Base-by-base conservation (phyloP, 768 basidiomycete genomes). In the Leccinum disarticulatum region DNA sequence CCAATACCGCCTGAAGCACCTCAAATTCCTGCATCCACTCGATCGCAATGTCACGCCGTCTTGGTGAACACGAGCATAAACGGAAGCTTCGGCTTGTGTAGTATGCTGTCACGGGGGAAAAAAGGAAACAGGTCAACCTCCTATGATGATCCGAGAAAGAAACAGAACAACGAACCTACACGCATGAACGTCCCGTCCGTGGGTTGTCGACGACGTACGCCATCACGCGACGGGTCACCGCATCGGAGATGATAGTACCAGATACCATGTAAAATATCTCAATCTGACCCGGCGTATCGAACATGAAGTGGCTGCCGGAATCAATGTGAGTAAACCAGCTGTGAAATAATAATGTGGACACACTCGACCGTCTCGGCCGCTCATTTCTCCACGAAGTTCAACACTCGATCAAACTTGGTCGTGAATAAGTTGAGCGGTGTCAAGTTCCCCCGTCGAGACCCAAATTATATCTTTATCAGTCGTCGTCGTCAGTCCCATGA, bases 211-310 rank as follows among this genome's bases (percentile, higher is more conserved):
- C 93, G 61, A 99, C 84, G 70, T 98, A 99, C 15, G 97, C 97
- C 36, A 99, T 87, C 35, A 91, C 1, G 97, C 96, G 43, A 99
- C 80, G 17, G 33, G 33, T 33, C 1, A 33, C 33, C 33, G 97
- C 93, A 70, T 98, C 95, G 46, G 97, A 98, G 67, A 99, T 98
- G 69, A 99, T 99, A 10, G 95, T 89, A 5, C 97, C 97, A 50
- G 95, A 98, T 2, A 98, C 97, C 97, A 99, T 52, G 97, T n/a
- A n/a, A n/a, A n/a, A n/a, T 99, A 98, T 99, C 76, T 99, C 97
- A 68, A 99, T 99, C 76, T 99, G 97, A 4, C 97, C 97, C 7
- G 97, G 97, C 0, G 97, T 99, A 68, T 99, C 97, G 52, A 99
- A 79, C 48, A 99, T 87, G 60, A 99, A 84, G 77, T 98, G 90